Evolutionary conservation across 2,329 filamentous ascomycete genomes (phyloP).

Genomic region (Ascocoryne sarcoides): DNA sequence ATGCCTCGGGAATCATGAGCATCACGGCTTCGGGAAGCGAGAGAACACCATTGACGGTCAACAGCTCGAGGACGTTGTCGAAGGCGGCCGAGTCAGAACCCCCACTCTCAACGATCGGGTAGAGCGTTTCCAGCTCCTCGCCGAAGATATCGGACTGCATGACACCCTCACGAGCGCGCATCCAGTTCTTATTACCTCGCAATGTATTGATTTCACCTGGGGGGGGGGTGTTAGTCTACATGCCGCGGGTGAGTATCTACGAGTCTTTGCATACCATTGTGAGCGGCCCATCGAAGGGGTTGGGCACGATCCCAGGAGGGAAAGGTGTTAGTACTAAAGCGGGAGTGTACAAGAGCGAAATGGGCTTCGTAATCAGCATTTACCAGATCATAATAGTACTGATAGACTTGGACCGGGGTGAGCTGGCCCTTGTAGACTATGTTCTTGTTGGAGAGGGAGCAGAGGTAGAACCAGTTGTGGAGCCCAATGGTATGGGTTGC

Average conservation of each 20-base stretch:
- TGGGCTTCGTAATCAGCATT: conserved; percentile 96
- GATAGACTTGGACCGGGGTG: conserved; percentile 89
- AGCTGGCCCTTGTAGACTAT: conserved; percentile 99
- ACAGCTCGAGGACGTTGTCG: conserved; percentile 88
- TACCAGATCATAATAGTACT: conserved; percentile 95
- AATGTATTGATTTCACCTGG: conserved; percentile 87
- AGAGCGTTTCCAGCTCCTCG: conserved; percentile 81
- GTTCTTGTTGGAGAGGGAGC: conserved; percentile 91
- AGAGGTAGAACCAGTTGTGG: conserved; percentile 98
- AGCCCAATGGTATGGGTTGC: conserved; percentile 90
- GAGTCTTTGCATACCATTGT: conserved; percentile 61
- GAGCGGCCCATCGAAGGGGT: conserved; percentile 90
- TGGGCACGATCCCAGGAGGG: conserved; percentile 97
- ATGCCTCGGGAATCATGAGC: conserved; percentile 97
- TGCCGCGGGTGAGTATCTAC: conserved; percentile 20
- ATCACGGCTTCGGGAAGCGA: conserved; percentile 94
- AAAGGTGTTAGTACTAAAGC: conserved; percentile 97
- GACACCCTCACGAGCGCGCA: conserved; percentile 91
- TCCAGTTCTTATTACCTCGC: conserved; percentile 99
- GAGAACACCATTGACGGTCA: conserved; percentile 91
- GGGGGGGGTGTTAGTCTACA: conserved; percentile 20
- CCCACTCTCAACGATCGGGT: conserved; percentile 92
- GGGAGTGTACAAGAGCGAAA: conserved; percentile 92
- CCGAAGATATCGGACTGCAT: conserved; percentile 90
- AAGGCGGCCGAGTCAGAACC: conserved; percentile 96